These are phyloP conservation scores for Macadamia tetraphylla DNA, from an alignment of 164 flowering plant genomes.

Conservation along the genomic window DNA sequence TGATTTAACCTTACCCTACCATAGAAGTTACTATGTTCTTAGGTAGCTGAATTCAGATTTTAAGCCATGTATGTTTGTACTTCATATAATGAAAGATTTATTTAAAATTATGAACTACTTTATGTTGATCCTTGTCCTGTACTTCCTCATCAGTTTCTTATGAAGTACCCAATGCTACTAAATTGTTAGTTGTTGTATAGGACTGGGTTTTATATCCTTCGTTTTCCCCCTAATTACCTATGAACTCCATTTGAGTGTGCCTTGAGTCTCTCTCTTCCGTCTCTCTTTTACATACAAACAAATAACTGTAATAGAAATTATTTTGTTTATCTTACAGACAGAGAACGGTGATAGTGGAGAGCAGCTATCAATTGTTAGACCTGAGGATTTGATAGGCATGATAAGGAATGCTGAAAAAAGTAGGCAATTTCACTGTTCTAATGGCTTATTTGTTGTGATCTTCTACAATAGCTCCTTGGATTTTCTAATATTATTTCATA, in stretches of 20 bases:
- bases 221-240: not conserved
- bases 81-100: not conserved
- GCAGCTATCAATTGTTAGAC: conserved; percentile 41
- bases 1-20: not conserved
- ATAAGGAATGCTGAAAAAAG: conserved; percentile 88
- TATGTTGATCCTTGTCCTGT: no score
- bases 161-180: no score
- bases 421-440: conserved; percentile 25
- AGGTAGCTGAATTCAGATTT: not conserved
- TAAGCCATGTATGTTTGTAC: not conserved
- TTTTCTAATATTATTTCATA: not conserved
- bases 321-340: conserved; percentile 32
- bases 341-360: conserved; percentile 30
- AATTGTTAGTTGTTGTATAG: no score
- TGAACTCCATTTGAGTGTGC: not conserved
- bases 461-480: not conserved
- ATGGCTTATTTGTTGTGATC: not conserved
- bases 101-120: not conserved
- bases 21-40: not conserved
- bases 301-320: conserved; percentile 1
- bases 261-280: not conserved
- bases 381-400: conserved; percentile 73
- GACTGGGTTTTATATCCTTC: not conserved
- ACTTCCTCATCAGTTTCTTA: no score
- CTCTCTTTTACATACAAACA: not conserved